Evolutionary conservation across 805 yeast genomes (phyloP), one percentile per base, ranked within the genome.

Genomic region (Saccharomycopsis javanensis): DNA sequence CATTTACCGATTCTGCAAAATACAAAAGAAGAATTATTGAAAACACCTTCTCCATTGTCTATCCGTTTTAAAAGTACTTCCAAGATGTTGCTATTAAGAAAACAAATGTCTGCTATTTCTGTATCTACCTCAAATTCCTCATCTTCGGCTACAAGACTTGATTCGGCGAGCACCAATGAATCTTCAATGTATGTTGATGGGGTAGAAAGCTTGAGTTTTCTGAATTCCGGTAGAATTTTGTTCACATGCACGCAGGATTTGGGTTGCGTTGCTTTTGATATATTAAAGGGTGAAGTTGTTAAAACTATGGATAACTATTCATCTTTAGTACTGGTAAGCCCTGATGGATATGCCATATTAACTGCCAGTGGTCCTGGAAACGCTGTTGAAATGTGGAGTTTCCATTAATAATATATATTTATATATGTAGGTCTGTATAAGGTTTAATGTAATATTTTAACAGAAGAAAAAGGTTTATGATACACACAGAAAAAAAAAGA

Each of bases 191-290:
- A 64, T 53, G 69, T 81, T 51, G 86, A 83, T 57, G 90, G 92
- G 11, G 83, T 89, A 20, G 72, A 80, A 3, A 82, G 94, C 0
- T 64, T 89, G 16, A 92, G 85, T 66, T 83, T 85, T 64, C 83
- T 95, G 51, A 71, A 69, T 7, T 82, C 90, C 35, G 96, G 96
- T 0, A 71, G 97, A 51, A 68, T 88, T 25, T 69, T 89, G 72
- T 86, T 84, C 67, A 78, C 83, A 1, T 84, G 92, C 55, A 87
- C 87, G 66, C 80, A 89, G 0, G 94, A 89, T 57, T 77, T 79
- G 56, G 86, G 87, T 1, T 83, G 92, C 63, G 71, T 85, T 18
- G 76, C 86, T 2, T 87, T 96, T 94, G 97, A 90, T 67, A 71
- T 79, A 1, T 70, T 90, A 16, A 81, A 79, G 57, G 82, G 81